These are phyloP conservation scores for Oryza punctata DNA, from an alignment of 176 grass and related monocot genomes.

Conservation along the genomic window DNA sequence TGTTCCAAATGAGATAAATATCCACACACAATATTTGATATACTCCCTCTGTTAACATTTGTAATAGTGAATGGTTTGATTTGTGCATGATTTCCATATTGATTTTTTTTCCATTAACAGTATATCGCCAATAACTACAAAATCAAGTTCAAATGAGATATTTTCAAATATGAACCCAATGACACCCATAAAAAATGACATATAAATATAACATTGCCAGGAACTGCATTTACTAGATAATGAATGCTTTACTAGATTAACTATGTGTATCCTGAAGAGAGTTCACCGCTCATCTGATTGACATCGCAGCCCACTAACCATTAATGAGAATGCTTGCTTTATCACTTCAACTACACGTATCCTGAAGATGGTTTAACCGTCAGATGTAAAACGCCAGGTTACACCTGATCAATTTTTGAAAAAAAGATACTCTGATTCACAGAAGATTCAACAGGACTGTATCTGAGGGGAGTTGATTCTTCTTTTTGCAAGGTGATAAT, in stretches of 20 bases:
- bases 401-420: conserved; percentile 5
- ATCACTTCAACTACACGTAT: neutral
- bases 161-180: neutral
- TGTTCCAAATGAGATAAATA: conserved; percentile 2
- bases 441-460: conserved; percentile 20
- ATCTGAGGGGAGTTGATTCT: neutral
- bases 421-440: conserved; percentile 1
- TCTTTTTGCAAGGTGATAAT: neutral
- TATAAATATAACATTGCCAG: neutral
- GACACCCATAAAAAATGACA: neutral
- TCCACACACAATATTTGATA: neutral
- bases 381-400: neutral
- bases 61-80: neutral
- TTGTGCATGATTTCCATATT: neutral
- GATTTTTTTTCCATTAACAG: neutral
- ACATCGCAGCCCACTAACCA: neutral
- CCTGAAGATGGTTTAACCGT: neutral
- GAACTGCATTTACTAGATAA: no score
- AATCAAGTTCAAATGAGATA: neutral
- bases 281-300: neutral
- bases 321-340: neutral
- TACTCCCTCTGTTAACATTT: neutral
- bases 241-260: neutral
- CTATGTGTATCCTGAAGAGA: neutral
- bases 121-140: neutral